Conservation (phyloP, 2,329 filamentous ascomycete genomes). For the Fusarium clavum region DNA sequence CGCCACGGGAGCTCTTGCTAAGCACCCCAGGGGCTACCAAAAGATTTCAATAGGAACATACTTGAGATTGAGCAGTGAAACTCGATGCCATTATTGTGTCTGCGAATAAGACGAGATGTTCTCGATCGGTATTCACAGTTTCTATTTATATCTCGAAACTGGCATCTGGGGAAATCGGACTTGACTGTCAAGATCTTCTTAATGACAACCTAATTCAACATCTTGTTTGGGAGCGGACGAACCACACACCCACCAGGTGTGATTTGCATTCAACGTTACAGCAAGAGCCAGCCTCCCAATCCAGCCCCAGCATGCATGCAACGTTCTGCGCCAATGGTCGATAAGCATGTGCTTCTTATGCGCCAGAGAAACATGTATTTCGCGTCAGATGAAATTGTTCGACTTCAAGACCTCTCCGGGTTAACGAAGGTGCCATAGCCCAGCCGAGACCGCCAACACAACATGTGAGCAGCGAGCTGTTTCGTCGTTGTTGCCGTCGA, state of each 20-base stretch:
- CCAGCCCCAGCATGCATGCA: slow-evolving; percentile 41
- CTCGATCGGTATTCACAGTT: background rate
- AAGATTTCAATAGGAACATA: background rate
- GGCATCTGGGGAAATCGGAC: background rate
- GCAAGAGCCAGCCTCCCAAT: slow-evolving; percentile 17
- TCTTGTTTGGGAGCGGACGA: slow-evolving; percentile 21
- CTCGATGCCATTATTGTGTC: background rate
- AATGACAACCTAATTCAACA: background rate
- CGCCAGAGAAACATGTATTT: slow-evolving; percentile 2
- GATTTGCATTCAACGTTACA: slow-evolving; percentile 22
- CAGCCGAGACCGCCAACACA: background rate
- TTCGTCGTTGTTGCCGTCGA: background rate
- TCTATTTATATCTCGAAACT: background rate
- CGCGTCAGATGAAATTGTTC: background rate
- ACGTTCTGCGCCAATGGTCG: slow-evolving; percentile 19
- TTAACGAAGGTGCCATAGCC: background rate
- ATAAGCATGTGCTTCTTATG: background rate
- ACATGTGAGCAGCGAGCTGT: background rate
- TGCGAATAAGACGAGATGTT: background rate
- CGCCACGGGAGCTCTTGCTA: background rate
- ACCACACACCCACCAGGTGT: slow-evolving; percentile 16
- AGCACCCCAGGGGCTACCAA: background rate
- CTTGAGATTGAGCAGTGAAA: background rate
- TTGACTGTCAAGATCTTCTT: background rate
- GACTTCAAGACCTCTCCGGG: background rate